phyloP scores from a whole-genome alignment of 2,329 filamentous ascomycete genomes.

The Pseudopyrenochaeta lycopersici region DNA sequence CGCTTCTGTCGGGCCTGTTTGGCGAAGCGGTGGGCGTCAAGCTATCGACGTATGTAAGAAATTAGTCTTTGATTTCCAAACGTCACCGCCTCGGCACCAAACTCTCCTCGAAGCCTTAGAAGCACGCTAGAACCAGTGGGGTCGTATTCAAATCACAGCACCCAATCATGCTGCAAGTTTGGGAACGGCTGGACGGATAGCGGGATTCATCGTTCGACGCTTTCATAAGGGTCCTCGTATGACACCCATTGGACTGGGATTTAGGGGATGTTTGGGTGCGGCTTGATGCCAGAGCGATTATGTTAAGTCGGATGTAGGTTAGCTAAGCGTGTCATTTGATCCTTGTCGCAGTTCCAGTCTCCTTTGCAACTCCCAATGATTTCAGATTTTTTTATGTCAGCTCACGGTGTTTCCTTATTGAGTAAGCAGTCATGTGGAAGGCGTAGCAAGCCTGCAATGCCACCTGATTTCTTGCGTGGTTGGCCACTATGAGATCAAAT shows the following conservation, averaged over 20 bases:
- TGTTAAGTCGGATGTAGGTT: not conserved
- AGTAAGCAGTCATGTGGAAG: no score
- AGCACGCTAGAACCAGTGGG: conserved; percentile 1
- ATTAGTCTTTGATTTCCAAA: conserved; percentile 3
- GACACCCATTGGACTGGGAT: not conserved
- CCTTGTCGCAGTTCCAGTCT: not conserved
- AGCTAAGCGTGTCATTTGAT: not conserved
- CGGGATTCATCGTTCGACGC: not conserved
- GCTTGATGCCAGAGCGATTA: not conserved
- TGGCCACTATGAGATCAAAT: no score
- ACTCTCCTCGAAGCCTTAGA: conserved; percentile 4
- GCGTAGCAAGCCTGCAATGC: no score
- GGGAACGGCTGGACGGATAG: not conserved
- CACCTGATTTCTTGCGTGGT: no score
- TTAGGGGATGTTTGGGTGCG: not conserved
- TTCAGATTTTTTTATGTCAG: not conserved
- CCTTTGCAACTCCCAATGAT: not conserved
- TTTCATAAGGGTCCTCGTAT: not conserved
- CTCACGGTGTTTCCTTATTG: not conserved
- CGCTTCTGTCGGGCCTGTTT: conserved; percentile 10
- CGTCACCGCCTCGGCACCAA: not conserved
- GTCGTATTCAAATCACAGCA: not conserved
- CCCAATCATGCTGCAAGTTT: not conserved
- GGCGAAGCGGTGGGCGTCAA: conserved; percentile 16
- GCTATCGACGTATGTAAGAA: conserved; percentile 15